Base-by-base conservation (phyloP, 2,329 filamentous ascomycete species). In the Sporothrix brasiliensis region DNA sequence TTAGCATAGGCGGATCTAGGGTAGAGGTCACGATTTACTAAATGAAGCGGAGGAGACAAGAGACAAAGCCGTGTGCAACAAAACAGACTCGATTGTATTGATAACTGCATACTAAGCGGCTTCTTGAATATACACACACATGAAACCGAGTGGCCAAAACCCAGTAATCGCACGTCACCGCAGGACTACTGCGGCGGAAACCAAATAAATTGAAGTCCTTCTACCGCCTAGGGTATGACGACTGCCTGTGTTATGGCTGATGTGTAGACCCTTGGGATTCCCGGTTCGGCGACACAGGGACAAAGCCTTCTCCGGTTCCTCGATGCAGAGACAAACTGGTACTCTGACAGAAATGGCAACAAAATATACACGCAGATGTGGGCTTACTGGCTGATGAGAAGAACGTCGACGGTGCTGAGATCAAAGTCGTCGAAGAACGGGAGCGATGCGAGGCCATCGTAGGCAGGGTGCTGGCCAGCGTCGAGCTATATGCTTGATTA, bases 351-450 rank as follows among this genome's bases (percentile, higher is more conserved):
- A 3, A 24, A 27, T 9, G 3, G 24, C 21, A 68, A 24, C 21
- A 69, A 44, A 49, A 44, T 52, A 53, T 47, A 52, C 10, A 34
- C 19, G 44, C 6, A 24, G 21, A 49, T 47, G 71, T 27, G 54
- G 77, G 89, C 94, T 92, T 96, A 98, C 95, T 99, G 95, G 89
- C 93, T 98, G 78, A 99, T 97, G 74, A 99, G 86, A 69, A 99
- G 91, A 76, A 99, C 91, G 79, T 99, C 95, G 75, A 99, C 94
- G 1, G 93, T 97, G 81, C 94, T 97, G 24, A 99, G 86, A 78
- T 99, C 95, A 80, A 98, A 99, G 78, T 98, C 94, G 79, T 99
- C 95, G 81, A 97, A 99, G 83, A 97, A 99, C 0, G 95, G 95
- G 67, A 99, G 88, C 11, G 92, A 92, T 2, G 94, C 92, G 72